Conservation (phyloP, 306 rosid genomes). For the Corylus heterophylla region DNA sequence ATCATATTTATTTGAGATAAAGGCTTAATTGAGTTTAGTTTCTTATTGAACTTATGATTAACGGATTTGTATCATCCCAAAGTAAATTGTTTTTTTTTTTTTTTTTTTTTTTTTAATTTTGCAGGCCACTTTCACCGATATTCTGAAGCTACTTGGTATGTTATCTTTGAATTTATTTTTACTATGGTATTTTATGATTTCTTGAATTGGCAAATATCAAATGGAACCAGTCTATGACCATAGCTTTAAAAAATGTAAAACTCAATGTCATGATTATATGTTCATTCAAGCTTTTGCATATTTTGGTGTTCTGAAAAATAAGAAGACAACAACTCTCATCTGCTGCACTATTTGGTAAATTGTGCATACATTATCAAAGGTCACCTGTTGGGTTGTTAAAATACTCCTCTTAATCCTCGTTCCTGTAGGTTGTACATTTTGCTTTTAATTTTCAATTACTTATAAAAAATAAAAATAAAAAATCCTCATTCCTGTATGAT, state of each 20-base stretch:
- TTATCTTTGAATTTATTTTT: not conserved
- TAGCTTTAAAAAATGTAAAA: too few species aligned
- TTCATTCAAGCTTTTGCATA: not conserved
- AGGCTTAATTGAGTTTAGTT: not conserved
- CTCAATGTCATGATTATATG: not conserved
- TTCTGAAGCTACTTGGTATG: slow-evolving; percentile 87
- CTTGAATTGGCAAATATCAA: not conserved
- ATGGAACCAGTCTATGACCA: not conserved
- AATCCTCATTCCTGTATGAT: not conserved
- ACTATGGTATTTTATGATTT: not conserved
- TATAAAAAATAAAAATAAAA: too few species aligned
- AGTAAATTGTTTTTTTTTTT: slow-evolving; percentile 2
- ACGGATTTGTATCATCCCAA: not conserved
- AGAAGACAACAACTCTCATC: not conserved
- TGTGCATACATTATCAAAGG: not conserved
- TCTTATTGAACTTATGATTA: not conserved
- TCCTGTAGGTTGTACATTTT: too few species aligned
- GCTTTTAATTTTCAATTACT: too few species aligned
- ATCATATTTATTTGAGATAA: too few species aligned
- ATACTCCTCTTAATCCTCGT: not conserved
- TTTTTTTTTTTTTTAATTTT: not conserved
- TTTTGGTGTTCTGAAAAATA: not conserved
- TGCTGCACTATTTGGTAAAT: not conserved
- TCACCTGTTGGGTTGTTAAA: not conserved
- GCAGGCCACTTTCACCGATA: slow-evolving; percentile 99